Evolutionary conservation across 1,139 yeast species (phyloP), one percentile per base, ranked within the genome.

Genomic region (Nadsonia commutata): DNA sequence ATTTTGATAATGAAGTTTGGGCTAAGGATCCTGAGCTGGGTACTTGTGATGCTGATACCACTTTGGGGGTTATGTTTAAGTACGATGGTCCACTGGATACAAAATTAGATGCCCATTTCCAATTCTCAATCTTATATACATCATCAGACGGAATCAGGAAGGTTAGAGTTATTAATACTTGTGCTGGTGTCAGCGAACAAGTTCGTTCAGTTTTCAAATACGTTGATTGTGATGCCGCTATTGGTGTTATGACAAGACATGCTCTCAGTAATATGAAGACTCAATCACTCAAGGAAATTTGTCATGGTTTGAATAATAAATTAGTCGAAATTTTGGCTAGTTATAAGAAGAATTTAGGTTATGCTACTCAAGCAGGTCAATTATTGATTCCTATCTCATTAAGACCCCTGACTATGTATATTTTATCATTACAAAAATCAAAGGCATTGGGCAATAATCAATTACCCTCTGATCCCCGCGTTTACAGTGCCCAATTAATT

Each of bases 51-150:
- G 70, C 72, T 18, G 80, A 82, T 52, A 80, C 83, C 40, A 70
- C 82, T 2, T 62, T 85, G 46, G 80, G 85, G 3, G 78, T 84
- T 2, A 68, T 84, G 43, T 76, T 90, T 53, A 71, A 70, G 44
- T 81, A 84, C 54, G 96, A 86, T 56, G 88, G 86, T 1, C 78
- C 75, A 48, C 68, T 93, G 39, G 75, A 78, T 46, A 68, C 82
- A 2, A 76, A 76, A 47, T 70, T 73, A 36, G 95, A 85, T 58
- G 84, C 86, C 37, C 94, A 85, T 59, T 85, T 88, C 67, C 99
- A 90, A 63, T 82, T 85, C 1, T 97, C 97, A 0, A 53, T 90
- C 39, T 67, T 93, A 44, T 86, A 85, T 58, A 90, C 97, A 0
- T 82, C 88, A 43, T 57, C 68, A 2, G 68, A 68, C 44, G 98